Conservation (phyloP, 345 rosid genomes). For the Nasturtium officinale region DNA sequence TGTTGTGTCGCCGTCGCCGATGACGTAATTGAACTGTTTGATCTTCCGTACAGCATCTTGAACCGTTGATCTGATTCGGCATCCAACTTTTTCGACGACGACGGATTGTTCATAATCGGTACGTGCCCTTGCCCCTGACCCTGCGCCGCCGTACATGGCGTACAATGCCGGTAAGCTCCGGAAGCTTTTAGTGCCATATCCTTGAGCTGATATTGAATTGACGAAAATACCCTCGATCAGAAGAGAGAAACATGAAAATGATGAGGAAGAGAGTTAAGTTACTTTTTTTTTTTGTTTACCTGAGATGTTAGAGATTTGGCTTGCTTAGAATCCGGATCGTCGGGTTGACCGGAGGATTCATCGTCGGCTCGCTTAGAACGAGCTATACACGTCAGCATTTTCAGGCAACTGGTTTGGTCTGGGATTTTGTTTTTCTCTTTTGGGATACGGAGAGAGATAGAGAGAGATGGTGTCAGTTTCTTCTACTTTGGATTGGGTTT, state of each 20-base stretch:
- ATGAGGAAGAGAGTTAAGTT: background rate
- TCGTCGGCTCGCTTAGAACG: slow-evolving; percentile 81
- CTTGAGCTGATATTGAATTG: slow-evolving; percentile 57
- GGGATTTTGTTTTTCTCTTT: background rate
- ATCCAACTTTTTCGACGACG: slow-evolving; percentile 53
- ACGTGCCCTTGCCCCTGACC: slow-evolving; percentile 44
- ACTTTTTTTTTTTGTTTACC: slow-evolving; percentile 40
- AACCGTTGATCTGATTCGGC: slow-evolving; percentile 66
- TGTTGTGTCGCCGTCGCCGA: slow-evolving; percentile 52
- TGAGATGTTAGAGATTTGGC: slow-evolving; percentile 83
- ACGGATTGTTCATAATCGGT: slow-evolving; percentile 41
- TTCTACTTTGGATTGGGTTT: slow-evolving; percentile 34
- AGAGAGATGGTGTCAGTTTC: slow-evolving; percentile 38
- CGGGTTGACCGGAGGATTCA: slow-evolving; percentile 61
- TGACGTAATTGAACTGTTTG: slow-evolving; percentile 73
- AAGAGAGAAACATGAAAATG: background rate
- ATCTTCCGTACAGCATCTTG: slow-evolving; percentile 69
- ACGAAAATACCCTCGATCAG: slow-evolving; percentile 21
- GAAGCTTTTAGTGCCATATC: slow-evolving; percentile 95
- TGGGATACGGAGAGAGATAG: slow-evolving; percentile 34
- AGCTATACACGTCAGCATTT: slow-evolving; percentile 96
- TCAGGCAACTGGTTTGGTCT: slow-evolving; percentile 21
- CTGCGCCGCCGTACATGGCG: slow-evolving; percentile 68
- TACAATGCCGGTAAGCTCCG: slow-evolving; percentile 86
- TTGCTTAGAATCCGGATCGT: slow-evolving; percentile 52